Evolutionary conservation across 192 early-diverging fungal species (phyloP).

Genomic region (Entomortierella beljakovae): DNA sequence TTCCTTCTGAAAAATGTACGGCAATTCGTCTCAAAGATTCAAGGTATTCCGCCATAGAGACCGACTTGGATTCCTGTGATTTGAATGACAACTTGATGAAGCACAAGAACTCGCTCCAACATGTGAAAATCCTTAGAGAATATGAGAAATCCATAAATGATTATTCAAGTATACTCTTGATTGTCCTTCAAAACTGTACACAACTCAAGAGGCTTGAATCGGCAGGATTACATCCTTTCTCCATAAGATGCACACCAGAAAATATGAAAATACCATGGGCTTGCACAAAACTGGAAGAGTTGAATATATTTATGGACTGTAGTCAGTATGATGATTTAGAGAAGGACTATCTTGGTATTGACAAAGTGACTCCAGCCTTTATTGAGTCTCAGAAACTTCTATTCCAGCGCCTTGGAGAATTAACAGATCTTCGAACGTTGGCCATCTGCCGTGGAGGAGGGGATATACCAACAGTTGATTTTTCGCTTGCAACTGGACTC

Average conservation of each 20-base stretch:
- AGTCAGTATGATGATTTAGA: too few relatives aligned
- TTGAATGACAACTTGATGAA: background rate
- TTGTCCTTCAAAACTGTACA: too few relatives aligned
- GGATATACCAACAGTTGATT: background rate
- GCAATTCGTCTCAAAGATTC: too few relatives aligned
- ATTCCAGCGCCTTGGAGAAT: background rate
- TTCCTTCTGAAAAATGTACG: background rate
- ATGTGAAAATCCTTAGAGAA: background rate
- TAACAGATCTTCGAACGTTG: background rate
- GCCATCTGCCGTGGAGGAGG: background rate
- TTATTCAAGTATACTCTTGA: too few relatives aligned
- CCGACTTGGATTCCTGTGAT: too few relatives aligned
- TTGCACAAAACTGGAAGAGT: background rate
- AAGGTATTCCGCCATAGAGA: too few relatives aligned
- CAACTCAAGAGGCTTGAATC: too few relatives aligned
- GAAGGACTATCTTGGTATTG: too few relatives aligned
- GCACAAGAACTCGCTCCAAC: background rate
- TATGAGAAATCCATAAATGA: too few relatives aligned
- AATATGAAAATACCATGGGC: background rate
- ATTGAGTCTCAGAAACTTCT: background rate
- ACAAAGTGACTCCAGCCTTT: too few relatives aligned
- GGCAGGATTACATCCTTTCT: background rate
- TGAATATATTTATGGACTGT: too few relatives aligned
- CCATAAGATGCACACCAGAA: background rate
- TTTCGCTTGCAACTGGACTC: background rate